Base-by-base conservation (phyloP, 192 early-diverging fungal genomes). In the Mycoemilia scoparia region DNA sequence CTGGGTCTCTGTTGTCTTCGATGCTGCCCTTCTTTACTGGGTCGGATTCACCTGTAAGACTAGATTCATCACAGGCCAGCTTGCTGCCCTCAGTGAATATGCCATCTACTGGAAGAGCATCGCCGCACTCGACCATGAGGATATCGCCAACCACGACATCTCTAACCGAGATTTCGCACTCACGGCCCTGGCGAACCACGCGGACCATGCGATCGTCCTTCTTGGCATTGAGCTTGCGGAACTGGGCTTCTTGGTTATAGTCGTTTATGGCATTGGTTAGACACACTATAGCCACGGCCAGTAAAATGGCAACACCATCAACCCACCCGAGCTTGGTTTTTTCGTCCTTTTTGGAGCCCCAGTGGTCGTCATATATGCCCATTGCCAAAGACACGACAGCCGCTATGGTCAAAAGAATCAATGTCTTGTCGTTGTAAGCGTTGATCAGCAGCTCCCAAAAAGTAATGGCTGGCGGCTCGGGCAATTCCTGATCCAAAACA, bases 21-120 rank as follows among this genome's bases (percentile, higher is more conserved):
- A 65, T 38, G 0, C 55, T 29, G 37, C 59, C 70, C 56, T 97
- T 97, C 43, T 74, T 73, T 38, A 92, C 61, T 0, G 82, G 64
- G 32, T 84, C 70, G 1, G 84, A 79, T 60, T 97, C 92, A 34
- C 92, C 92, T 3, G 92, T 97, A 5, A 79, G 73, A 28, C 82
- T 73, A 22, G 74, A 79, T 52, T 97, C 92, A 60, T 97, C 92
- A 41, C 73, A 74, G 14, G 62, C 63, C 31, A 92, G 52, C 63
- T 87, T 83, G 57, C 79, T 80, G 9, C 75, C 79, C 32, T 57
- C 53, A 28, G 93, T 43, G 31, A 76, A 71, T 32, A 95, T 53
- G 44, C 84, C 89, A 48, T 97, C 92, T n/a, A 86, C 88, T 5
- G 87, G 77, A n/a, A 93, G 45, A 11, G 96, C 75, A 54, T 93